These are phyloP conservation scores for Myotisia sp. DNA, from an alignment of 2,329 filamentous ascomycete species.

Conservation along the genomic window DNA sequence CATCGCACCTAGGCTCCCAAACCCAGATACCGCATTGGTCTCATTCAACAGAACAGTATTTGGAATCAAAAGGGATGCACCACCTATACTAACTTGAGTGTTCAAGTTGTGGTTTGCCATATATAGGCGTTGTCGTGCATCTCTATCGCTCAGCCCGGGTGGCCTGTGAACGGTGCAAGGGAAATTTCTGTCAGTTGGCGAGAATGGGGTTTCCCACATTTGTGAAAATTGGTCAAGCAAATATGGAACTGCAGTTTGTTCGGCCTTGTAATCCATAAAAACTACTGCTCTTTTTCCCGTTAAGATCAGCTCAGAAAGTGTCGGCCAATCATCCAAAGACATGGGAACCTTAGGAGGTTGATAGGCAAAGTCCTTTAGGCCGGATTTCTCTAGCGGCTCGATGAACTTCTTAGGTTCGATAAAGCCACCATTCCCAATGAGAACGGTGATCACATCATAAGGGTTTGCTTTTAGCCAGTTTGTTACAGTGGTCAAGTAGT, in stretches of 20 bases:
- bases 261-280: constrained; percentile 73
- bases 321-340: constrained; percentile 66
- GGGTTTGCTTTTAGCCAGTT: constrained; percentile 63
- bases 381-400: constrained; percentile 54
- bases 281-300: constrained; percentile 56
- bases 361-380: constrained; percentile 60
- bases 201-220: constrained; percentile 84
- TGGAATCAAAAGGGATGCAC: constrained; percentile 52
- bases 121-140: constrained; percentile 53
- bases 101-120: constrained; percentile 89
- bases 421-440: constrained; percentile 73
- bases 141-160: constrained; percentile 43
- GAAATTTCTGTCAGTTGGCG: constrained; percentile 53
- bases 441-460: constrained; percentile 74
- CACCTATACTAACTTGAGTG: constrained; percentile 54
- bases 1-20: constrained; percentile 51
- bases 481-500: constrained; percentile 55
- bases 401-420: constrained; percentile 51
- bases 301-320: constrained; percentile 61
- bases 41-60: constrained; percentile 54
- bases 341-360: constrained; percentile 57
- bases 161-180: constrained; percentile 69
- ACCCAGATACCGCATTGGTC: constrained; percentile 54
- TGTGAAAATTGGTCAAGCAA: constrained; percentile 77
- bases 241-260: constrained; percentile 67